Evolutionary conservation across 768 basidiomycete species (phyloP).

Genomic region (Leccinum disarticulatum): DNA sequence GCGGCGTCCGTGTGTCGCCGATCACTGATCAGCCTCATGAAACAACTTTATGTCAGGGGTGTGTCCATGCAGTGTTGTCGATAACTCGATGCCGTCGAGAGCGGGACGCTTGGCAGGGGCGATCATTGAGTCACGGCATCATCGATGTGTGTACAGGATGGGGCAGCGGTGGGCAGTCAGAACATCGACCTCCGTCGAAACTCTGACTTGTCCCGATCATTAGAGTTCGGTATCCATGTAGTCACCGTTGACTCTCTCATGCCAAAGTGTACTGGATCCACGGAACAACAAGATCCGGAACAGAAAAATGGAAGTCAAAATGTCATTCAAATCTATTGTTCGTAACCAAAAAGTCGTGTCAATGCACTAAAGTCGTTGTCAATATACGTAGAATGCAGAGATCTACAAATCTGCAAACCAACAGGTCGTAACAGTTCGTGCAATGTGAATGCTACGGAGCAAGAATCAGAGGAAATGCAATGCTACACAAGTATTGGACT

Average conservation of each 20-base stretch:
- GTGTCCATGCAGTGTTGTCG: background rate
- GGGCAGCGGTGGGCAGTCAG: background rate
- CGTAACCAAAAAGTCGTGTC: constrained; percentile 24
- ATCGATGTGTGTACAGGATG: background rate
- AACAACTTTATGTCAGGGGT: background rate
- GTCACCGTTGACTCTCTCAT: constrained; percentile 11
- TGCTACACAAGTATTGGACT: constrained; percentile 35
- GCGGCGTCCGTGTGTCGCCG: no score
- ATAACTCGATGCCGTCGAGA: background rate
- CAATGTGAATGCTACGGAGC: constrained; percentile 13
- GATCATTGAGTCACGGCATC: background rate
- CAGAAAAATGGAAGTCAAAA: constrained; percentile 15
- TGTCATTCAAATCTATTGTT: constrained; percentile 24
- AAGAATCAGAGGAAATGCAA: constrained; percentile 28
- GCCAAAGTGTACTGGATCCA: background rate
- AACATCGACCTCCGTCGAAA: background rate
- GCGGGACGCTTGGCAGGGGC: background rate
- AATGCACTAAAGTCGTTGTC: constrained; percentile 23
- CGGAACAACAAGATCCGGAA: constrained; percentile 1
- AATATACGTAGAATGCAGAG: constrained; percentile 28
- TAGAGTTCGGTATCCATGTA: background rate
- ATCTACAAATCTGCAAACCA: constrained; percentile 32
- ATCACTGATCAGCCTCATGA: background rate
- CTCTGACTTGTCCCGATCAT: constrained; percentile 5
- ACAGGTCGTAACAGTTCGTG: constrained; percentile 15